Evolutionary conservation across 805 yeast species (phyloP).

Genomic region (Myxozyma mucilagina): DNA sequence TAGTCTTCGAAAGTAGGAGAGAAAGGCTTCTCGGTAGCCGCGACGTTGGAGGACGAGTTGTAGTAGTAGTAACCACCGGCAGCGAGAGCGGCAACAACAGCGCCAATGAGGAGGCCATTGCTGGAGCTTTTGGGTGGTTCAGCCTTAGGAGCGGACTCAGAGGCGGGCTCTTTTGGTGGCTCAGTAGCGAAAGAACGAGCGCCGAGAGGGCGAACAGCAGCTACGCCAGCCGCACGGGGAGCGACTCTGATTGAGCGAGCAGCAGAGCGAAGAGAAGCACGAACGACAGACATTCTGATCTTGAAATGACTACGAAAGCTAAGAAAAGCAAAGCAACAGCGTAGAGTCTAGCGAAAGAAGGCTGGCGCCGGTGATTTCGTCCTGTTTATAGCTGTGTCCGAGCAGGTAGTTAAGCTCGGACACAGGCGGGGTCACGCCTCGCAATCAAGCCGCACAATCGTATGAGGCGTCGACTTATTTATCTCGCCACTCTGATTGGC

Average conservation of each 20-base stretch:
- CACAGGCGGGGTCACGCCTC: conserved; percentile 9
- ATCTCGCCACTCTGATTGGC: conserved; percentile 2
- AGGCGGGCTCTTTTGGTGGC: conserved; percentile 10
- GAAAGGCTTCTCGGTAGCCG: conserved; percentile 35
- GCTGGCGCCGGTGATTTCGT: not conserved
- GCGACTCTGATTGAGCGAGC: not conserved
- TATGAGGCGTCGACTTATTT: conserved; percentile 4
- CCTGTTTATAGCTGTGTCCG: not conserved
- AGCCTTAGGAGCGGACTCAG: conserved; percentile 8
- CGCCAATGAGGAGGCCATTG: conserved; percentile 11
- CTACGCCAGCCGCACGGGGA: conserved; percentile 12
- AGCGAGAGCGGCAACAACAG: conserved; percentile 17
- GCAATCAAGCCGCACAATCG: conserved; percentile 2
- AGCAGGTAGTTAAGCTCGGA: not conserved
- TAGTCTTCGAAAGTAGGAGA: conserved; percentile 52
- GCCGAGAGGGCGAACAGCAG: conserved; percentile 9
- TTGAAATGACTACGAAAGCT: not conserved
- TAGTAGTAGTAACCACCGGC: conserved; percentile 40
- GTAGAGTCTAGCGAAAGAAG: not conserved
- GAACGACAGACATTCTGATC: conserved; percentile 3
- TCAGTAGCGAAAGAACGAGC: conserved; percentile 7
- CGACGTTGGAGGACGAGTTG: conserved; percentile 33
- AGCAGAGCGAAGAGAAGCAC: conserved; percentile 13
- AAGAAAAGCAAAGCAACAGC: not conserved
- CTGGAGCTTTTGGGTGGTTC: conserved; percentile 7